Conservation (phyloP, 305 asterid species). For the Nicotiana rustica region DNA sequence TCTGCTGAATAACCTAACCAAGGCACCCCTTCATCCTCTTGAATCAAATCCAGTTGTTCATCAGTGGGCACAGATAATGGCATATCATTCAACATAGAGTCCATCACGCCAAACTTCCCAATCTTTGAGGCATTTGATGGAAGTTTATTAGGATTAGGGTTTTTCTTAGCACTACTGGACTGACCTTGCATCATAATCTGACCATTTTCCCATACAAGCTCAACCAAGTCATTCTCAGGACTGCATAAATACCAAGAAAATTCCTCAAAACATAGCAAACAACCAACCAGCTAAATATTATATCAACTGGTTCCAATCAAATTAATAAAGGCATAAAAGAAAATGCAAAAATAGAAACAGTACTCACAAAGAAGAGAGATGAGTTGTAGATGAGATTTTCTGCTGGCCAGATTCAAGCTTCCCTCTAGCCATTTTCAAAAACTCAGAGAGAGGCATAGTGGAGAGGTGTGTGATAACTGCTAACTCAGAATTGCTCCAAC, state of each 20-base stretch:
- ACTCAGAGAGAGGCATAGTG: constrained; percentile 88
- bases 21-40: constrained; percentile 74
- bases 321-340: constrained; percentile 21
- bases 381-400: constrained; percentile 42
- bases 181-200: constrained; percentile 80
- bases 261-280: constrained; percentile 25
- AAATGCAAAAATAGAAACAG: constrained; percentile 23
- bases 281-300: constrained; percentile 15
- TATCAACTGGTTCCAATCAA: constrained; percentile 31
- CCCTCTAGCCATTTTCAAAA: constrained; percentile 70
- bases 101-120: constrained; percentile 58
- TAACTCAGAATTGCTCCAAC: constrained; percentile 39
- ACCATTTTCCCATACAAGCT: constrained; percentile 92
- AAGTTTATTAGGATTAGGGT: constrained; percentile 41
- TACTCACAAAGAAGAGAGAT: constrained; percentile 57
- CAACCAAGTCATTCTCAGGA: constrained; percentile 61
- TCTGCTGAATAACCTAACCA: constrained; percentile 70
- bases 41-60: constrained; percentile 58
- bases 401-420: constrained; percentile 63
- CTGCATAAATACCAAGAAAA: constrained; percentile 54
- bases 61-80: constrained; percentile 58
- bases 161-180: constrained; percentile 54
- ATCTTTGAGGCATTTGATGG: constrained; percentile 46
- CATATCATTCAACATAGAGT: constrained; percentile 55
- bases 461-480: constrained; percentile 36